These are phyloP conservation scores for Esteya vermicola DNA, from an alignment of 2,329 filamentous ascomycete genomes.

Conservation along the genomic window DNA sequence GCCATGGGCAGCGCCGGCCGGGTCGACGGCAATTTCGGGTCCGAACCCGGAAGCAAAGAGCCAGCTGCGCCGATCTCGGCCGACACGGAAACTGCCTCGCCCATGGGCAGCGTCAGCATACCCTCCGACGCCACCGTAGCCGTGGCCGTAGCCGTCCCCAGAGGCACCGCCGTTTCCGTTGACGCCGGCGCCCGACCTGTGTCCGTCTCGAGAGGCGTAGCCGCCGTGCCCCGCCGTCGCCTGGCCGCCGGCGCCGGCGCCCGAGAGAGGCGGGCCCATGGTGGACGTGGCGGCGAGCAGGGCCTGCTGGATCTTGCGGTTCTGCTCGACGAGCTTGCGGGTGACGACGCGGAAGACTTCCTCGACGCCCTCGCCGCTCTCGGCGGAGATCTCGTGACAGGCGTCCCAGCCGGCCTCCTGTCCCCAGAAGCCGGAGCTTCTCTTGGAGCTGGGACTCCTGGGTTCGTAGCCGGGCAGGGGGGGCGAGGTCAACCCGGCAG, in stretches of 20 bases:
- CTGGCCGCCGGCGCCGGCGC: too few relatives aligned
- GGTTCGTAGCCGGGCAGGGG: slow-evolving; percentile 26
- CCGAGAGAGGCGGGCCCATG: slow-evolving; percentile 19
- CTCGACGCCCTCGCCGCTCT: slow-evolving; percentile 88
- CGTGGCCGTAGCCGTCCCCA: slow-evolving; percentile 3
- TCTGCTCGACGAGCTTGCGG: slow-evolving; percentile 49
- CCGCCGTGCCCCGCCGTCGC: too few relatives aligned
- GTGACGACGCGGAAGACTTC: slow-evolving; percentile 74
- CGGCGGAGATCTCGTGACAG: slow-evolving; percentile 91
- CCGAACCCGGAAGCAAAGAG: slow-evolving; percentile 40
- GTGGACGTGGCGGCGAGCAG: slow-evolving; percentile 39
- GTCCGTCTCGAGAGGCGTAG: too few relatives aligned
- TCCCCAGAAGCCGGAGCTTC: slow-evolving; percentile 71
- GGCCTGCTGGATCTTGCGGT: slow-evolving; percentile 47
- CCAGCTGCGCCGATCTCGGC: slow-evolving; percentile 44
- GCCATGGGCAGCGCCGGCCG: slow-evolving; percentile 15
- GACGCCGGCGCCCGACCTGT: neutral
- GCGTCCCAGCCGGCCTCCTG: slow-evolving; percentile 93
- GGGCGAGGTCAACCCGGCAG: slow-evolving; percentile 6
- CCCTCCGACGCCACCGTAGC: slow-evolving; percentile 9
- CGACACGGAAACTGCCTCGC: slow-evolving; percentile 40
- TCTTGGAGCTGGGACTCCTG: slow-evolving; percentile 46
- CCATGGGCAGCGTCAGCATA: slow-evolving; percentile 38
- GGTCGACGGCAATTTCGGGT: slow-evolving; percentile 34
- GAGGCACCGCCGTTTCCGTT: neutral